Conservation (phyloP, 306 rosid species). For the Begonia fuchsioides region DNA sequence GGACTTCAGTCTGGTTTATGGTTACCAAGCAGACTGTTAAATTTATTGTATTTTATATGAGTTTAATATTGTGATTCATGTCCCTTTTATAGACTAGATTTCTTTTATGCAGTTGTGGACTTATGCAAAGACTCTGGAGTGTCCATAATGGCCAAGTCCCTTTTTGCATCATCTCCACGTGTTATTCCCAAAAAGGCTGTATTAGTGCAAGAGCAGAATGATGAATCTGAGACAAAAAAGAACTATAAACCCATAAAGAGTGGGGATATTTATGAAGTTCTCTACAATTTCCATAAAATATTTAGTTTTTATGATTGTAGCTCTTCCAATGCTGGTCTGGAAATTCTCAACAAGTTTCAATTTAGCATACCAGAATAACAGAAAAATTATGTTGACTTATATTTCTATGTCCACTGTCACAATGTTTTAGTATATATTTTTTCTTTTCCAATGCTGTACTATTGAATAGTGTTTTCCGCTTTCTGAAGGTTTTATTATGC, state of each 20-base stretch:
- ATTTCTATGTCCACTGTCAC: conserved; percentile 10
- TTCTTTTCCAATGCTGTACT: neutral
- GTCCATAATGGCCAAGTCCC: conserved; percentile 86
- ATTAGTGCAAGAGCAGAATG: conserved; percentile 42
- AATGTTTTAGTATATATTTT: conserved; percentile 3
- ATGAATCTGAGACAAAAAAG: conserved; percentile 40
- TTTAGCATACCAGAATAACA: conserved; percentile 19
- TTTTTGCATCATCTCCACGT: conserved; percentile 66
- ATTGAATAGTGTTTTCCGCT: neutral
- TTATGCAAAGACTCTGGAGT: conserved; percentile 64
- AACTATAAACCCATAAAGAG: conserved; percentile 47
- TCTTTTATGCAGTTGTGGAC: conserved; percentile 91
- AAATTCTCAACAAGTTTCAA: conserved; percentile 29
- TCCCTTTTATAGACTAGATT: conserved; percentile 43
- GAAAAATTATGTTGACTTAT: conserved; percentile 4
- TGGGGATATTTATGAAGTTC: conserved; percentile 55
- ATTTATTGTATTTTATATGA: conserved; percentile 4
- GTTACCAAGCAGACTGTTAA: neutral
- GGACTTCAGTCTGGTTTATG: neutral
- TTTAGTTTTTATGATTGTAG: conserved; percentile 36
- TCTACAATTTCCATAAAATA: conserved; percentile 42
- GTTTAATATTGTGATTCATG: conserved; percentile 15
- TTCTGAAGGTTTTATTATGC: conserved; percentile 3
- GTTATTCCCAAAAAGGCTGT: conserved; percentile 47
- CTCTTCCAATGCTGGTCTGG: conserved; percentile 59